A percentile compares a stretch with the other conserved stretches of the same genome.
Conservation (phyloP, 768 basidiomycete genomes). For the Leccinellum luteum region DNA sequence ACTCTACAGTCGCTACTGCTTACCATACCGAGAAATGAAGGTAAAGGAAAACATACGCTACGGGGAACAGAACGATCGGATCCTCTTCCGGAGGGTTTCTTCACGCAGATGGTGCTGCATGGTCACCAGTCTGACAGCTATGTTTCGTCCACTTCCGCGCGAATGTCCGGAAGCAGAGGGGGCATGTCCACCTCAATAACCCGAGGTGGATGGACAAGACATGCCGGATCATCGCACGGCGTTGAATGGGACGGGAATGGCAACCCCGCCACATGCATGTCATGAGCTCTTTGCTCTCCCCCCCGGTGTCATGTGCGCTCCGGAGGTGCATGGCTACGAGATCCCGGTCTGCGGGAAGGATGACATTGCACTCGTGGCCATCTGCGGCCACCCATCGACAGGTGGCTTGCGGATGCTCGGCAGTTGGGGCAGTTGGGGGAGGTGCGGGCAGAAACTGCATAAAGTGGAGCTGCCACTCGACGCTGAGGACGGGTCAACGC, state of each 20-base stretch:
- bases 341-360: neutral
- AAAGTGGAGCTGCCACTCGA: neutral
- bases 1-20: neutral
- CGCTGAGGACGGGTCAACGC: neutral
- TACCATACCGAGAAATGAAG: neutral
- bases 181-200: constrained; percentile 8
- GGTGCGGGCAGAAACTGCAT: neutral
- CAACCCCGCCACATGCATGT: neutral
- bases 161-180: neutral
- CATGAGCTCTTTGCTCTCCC: neutral
- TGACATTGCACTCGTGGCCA: neutral
- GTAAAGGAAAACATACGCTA: neutral
- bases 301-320: neutral
- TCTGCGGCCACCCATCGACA: neutral
- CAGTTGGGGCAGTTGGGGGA: too few species aligned
- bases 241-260: neutral
- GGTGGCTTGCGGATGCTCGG: neutral
- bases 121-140: neutral
- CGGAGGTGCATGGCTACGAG: neutral
- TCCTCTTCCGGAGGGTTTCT: neutral
- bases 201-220: neutral
- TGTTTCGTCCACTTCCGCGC: neutral
- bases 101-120: neutral
- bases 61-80: neutral
- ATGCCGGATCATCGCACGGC: neutral